Base-by-base conservation (phyloP, 257 asterid genomes). In the Solanum pennellii region DNA sequence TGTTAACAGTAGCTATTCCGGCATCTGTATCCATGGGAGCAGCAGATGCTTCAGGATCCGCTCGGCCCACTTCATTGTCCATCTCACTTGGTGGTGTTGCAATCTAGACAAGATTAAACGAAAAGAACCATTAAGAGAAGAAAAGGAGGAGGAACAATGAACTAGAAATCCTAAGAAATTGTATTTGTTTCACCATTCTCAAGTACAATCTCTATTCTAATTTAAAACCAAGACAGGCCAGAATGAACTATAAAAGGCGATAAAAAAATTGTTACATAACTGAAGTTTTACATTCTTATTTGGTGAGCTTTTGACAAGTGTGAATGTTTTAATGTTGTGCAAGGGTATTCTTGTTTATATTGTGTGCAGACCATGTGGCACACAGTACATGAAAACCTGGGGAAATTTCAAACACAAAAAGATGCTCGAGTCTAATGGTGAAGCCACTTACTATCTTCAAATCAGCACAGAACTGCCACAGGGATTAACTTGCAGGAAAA, bases 11-110 rank as follows among this genome's bases (percentile, higher is more conserved):
- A 25, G 92, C 88, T 16, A 92, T 85, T 16, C 88, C 86, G 71
- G 89, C 95, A 87, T 93, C 97, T 29, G 89, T 71, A 23, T 94
- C 98, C 20, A 92, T 45, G 6, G 95, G 89, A 15, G 94, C 90
- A 87, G 90, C 87, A 35, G 92, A 87, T 59, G 88, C 89, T 87
- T 96, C 99, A 14, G 72, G 90, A 15, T 93, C 96, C 21, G 66
- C 89, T 92, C 94, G 89, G 85, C 89, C 72, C 60, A 92, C 97
- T 44, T 92, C 98, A 35, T 65, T 89, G 80, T 94, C 98, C 66
- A 90, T 88, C 91, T 94, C 98, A 71, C 90, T 84, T 12, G 94
- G 94, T 23, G 93, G 90, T 27, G 93, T 91, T 71, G 91, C 92
- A 87, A 86, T 85, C 98, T 96, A 89, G 85, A 29, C 85, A 49